Evolutionary conservation across 1,284 basidiomycete species (phyloP).

Genomic region (Ustilago nuda): DNA sequence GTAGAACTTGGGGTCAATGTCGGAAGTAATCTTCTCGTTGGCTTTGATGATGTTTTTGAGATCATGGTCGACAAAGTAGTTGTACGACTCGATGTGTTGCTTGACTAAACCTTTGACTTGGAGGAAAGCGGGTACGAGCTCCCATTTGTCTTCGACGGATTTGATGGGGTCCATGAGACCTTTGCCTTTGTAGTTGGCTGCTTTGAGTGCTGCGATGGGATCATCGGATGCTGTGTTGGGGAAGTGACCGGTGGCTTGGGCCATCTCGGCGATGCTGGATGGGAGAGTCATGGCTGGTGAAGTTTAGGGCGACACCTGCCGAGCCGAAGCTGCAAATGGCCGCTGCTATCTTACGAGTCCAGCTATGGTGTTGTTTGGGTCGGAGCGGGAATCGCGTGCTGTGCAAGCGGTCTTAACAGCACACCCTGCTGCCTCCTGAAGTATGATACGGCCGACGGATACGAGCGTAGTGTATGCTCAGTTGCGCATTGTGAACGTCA

Average conservation of each 20-base stretch:
- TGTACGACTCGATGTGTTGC: conserved; percentile 99
- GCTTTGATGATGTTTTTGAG: conserved; percentile 81
- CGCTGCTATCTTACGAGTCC: conserved; percentile 2
- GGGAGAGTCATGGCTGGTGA: conserved; percentile 35
- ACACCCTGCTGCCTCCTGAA: too few relatives aligned
- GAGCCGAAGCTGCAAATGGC: not conserved
- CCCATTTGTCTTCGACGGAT: conserved; percentile 71
- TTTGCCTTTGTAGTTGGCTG: conserved; percentile 66
- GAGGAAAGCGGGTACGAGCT: conserved; percentile 67
- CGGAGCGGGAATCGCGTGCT: not conserved
- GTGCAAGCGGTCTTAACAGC: not conserved
- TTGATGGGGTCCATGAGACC: conserved; percentile 72
- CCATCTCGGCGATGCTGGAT: conserved; percentile 48
- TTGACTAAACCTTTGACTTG: conserved; percentile 73
- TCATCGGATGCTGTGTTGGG: conserved; percentile 20
- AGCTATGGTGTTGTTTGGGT: not conserved
- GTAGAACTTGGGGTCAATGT: conserved; percentile 97
- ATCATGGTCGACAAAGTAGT: conserved; percentile 93
- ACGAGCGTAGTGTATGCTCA: not conserved
- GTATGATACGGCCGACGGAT: too few relatives aligned
- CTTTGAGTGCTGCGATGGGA: conserved; percentile 57
- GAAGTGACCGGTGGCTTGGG: conserved; percentile 30
- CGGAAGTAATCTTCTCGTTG: conserved; percentile 74
- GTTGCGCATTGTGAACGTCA: not conserved
- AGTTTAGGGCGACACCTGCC: conserved; percentile 12